Evolutionary conservation across 1,284 basidiomycete genomes (phyloP).

Genomic region (Microbotryum silenes-acaulis): DNA sequence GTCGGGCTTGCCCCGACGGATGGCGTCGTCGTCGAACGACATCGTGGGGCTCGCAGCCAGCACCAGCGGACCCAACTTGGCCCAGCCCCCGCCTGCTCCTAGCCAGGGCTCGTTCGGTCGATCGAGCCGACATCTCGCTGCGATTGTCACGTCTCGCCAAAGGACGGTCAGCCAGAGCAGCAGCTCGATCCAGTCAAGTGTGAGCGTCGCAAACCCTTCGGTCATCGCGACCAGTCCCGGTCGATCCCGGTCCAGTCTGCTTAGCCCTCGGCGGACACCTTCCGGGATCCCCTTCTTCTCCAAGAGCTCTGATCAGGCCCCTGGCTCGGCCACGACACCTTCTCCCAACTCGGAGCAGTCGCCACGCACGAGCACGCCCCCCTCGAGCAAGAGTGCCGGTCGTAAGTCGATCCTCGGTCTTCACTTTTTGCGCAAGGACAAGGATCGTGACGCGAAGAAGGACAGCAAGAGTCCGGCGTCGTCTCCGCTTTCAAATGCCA

Average conservation of each 20-base stretch:
- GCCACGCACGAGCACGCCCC: not conserved
- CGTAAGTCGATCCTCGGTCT: conserved; percentile 38
- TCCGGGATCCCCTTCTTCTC: conserved; percentile 94
- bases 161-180: conserved; percentile 30
- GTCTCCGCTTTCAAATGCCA: conserved; percentile 9
- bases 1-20: conserved; percentile 31
- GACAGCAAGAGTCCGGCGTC: conserved; percentile 22
- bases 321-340: conserved; percentile 39
- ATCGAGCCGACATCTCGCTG: conserved; percentile 5
- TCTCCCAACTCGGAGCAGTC: conserved; percentile 16
- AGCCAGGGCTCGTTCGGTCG: conserved; percentile 21
- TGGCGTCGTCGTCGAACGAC: conserved; percentile 33
- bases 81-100: not conserved
- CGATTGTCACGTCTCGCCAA: conserved; percentile 6
- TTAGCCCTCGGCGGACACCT: conserved; percentile 63
- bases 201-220: conserved; percentile 3
- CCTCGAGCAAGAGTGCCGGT: conserved; percentile 26
- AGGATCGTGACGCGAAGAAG: conserved; percentile 25
- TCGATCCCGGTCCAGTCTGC: conserved; percentile 34
- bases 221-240: conserved; percentile 31
- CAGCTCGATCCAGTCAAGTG: conserved; percentile 11
- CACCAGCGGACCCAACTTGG: not conserved
- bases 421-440: conserved; percentile 32
- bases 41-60: conserved; percentile 24
- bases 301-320: conserved; percentile 38